A percentile compares a stretch with the other conserved stretches of the same genome.
Evolutionary conservation across 257 asterid species (phyloP).

Genomic region (Pogostemon cablin): DNA sequence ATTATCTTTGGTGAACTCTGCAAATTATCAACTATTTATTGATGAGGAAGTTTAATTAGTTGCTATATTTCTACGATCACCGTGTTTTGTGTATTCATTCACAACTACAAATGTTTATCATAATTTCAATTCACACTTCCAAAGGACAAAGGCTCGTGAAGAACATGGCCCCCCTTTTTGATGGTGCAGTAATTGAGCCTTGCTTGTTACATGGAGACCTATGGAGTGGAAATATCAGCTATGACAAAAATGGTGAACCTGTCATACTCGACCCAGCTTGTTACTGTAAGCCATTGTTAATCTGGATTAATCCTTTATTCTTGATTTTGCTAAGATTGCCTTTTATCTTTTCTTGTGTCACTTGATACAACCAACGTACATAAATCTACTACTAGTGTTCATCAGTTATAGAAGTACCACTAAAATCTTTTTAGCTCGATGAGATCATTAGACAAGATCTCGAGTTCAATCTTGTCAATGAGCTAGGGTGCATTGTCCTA

Average conservation of each 20-base stretch:
- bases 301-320: not conserved
- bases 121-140: constrained; percentile 16
- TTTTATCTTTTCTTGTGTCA: not conserved
- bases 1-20: not conserved
- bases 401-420: too few relatives aligned
- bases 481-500: not conserved
- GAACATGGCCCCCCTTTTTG: constrained; percentile 75
- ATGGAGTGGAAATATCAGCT: constrained; percentile 94
- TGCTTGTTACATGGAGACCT: constrained; percentile 95
- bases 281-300: constrained; percentile 62
- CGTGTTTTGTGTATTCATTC: too few relatives aligned
- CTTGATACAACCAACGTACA: too few relatives aligned
- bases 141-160: constrained; percentile 82
- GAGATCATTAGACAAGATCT: too few relatives aligned
- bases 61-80: not conserved
- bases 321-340: not conserved
- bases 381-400: too few relatives aligned
- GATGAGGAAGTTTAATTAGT: not conserved
- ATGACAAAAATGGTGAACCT: constrained; percentile 83
- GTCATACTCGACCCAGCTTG: constrained; percentile 98
- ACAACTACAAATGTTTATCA: not conserved
- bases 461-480: not conserved
- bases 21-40: not conserved
- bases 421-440: too few relatives aligned
- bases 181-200: constrained; percentile 71